These are phyloP conservation scores for Cystobasidium tubakii DNA, from an alignment of 768 basidiomycete species.

Conservation along the genomic window DNA sequence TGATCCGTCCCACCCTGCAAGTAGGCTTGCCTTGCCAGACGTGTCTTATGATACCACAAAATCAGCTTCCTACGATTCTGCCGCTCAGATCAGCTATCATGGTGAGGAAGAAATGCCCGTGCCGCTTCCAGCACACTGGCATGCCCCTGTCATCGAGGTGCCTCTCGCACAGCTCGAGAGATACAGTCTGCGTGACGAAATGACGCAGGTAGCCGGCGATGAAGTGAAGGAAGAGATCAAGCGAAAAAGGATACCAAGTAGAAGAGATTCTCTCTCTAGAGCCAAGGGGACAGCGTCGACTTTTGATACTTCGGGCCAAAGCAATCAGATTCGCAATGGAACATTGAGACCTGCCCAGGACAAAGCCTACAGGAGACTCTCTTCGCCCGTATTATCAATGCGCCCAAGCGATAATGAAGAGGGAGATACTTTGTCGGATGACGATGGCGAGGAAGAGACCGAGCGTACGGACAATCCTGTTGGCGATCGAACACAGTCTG, in stretches of 20 bases:
- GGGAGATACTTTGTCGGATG: background rate
- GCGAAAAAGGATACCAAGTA: background rate
- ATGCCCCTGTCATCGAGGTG: background rate
- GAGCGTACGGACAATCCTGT: background rate
- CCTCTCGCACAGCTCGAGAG: background rate
- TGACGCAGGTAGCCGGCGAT: background rate
- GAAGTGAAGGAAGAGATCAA: background rate
- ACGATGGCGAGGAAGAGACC: conserved; percentile 23
- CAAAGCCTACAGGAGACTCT: conserved; percentile 2
- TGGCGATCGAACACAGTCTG: background rate
- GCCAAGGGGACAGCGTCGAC: background rate
- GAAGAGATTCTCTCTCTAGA: background rate
- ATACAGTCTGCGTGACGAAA: background rate
- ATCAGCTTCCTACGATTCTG: background rate
- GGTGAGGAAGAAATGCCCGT: background rate
- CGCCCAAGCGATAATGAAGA: background rate
- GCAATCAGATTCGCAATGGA: background rate
- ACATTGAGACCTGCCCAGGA: background rate
- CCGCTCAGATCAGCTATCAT: background rate
- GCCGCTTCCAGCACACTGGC: background rate
- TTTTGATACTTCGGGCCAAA: background rate
- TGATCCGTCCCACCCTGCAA: background rate
- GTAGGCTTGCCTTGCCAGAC: background rate
- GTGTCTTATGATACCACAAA: background rate
- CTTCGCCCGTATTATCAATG: conserved; percentile 20